Evolutionary conservation across 176 grass and related monocot genomes (phyloP).

Genomic region (Triticum dicoccoides): DNA sequence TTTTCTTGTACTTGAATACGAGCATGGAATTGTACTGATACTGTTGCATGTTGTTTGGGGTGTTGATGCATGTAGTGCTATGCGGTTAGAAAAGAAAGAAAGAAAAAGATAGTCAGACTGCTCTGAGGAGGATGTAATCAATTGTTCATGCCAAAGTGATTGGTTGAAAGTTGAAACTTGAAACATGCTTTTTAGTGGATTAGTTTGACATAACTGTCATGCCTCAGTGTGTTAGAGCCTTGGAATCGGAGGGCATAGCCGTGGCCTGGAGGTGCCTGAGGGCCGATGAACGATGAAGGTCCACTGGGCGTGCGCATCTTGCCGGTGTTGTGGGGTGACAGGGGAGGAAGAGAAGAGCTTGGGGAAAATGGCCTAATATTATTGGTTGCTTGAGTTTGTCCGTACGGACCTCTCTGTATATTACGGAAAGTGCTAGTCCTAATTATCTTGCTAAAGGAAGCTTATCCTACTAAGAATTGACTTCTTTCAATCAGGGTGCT

Average conservation of each 20-base stretch:
- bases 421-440: not conserved
- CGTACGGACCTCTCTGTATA: not conserved
- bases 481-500: not conserved
- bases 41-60: not conserved
- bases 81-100: conserved; percentile 11
- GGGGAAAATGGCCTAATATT: not conserved
- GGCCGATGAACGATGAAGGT: not conserved
- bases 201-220: conserved; percentile 3
- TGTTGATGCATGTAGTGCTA: not conserved
- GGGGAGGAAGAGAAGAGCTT: not conserved
- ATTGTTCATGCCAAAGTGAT: not conserved
- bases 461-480: not conserved
- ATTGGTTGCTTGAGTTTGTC: not conserved
- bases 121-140: conserved; percentile 1
- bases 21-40: conserved; percentile 8
- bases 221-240: not conserved
- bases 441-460: not conserved
- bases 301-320: not conserved
- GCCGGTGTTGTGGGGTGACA: not conserved
- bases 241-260: not conserved
- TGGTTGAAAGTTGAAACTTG: not conserved
- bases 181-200: not conserved
- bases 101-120: not conserved
- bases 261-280: not conserved
- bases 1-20: conserved; percentile 15